phyloP scores from a whole-genome alignment of 2,329 filamentous ascomycete species.

The Amphichorda felina region DNA sequence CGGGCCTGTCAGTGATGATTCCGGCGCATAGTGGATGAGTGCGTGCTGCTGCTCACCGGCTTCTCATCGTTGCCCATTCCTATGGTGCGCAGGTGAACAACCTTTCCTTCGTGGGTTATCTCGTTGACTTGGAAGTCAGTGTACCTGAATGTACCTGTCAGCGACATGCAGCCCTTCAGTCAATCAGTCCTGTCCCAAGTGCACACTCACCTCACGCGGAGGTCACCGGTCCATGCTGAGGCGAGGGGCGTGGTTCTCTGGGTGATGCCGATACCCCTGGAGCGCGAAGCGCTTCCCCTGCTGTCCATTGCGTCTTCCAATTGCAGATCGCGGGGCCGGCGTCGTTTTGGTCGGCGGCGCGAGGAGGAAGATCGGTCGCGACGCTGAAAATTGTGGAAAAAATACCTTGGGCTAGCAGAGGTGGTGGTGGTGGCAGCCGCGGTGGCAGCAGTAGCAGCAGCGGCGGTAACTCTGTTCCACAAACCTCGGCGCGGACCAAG shows the following conservation, averaged over 20 bases:
- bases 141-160: constrained; percentile 41
- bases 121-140: constrained; percentile 92
- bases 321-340: not conserved
- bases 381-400: not conserved
- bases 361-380: not conserved
- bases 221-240: constrained; percentile 25
- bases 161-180: too few relatives aligned
- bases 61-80: constrained; percentile 11
- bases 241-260: constrained; percentile 24
- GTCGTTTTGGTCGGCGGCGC: not conserved
- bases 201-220: constrained; percentile 21
- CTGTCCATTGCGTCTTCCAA: constrained; percentile 14
- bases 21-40: not conserved
- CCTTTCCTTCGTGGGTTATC: constrained; percentile 62
- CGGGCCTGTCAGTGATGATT: not conserved
- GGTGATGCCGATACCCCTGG: constrained; percentile 24
- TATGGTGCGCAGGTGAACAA: constrained; percentile 56
- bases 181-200: too few relatives aligned
- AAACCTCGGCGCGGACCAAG: too few relatives aligned
- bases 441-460: not conserved
- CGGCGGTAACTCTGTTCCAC: too few relatives aligned
- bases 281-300: constrained; percentile 19
- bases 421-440: too few relatives aligned
- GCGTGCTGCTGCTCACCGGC: not conserved
- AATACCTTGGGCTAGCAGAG: not conserved